Base-by-base conservation (phyloP, 129 eudicot species). In the Silybum marianum region DNA sequence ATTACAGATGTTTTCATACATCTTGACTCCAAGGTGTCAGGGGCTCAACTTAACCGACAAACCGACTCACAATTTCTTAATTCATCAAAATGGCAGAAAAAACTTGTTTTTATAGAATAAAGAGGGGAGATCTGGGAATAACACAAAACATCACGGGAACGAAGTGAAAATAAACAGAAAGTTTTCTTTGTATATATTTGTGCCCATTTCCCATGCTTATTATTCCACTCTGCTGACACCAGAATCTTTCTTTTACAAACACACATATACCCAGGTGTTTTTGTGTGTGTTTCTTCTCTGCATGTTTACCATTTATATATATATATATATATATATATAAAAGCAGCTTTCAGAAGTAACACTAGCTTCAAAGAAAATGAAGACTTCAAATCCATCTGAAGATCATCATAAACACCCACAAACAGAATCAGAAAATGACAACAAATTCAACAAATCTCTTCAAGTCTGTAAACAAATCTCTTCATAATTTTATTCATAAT, bases 401-500 rank as follows among this genome's bases (percentile, higher is more conserved):
- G 69, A 79, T 73, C 34, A 79, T 73, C 34, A 74, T 21, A 76
- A 70, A 42, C 83, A 79, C 71, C 82, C 77, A 54, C 70, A 69
- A 80, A 68, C 51, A 25, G 90, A 85, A 80, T 77, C 80, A 69
- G 91, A 87, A 73, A 88, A 84, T 65, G 83, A 78, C 7, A 82
- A 71, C 58, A 67, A 28, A 19, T 89, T 91, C 81, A 54, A 78
- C 74, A 89, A 86, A 39, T 91, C 96, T 82, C 86, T 91, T 67
- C 87, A 83, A 73, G 96, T 91, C 14, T 71, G 87, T 84, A 10
- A 10, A 4, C 26, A 7, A 30, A 65, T 42, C 70, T 73, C 66
- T 24, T 58, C 21, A 19, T 34, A 70, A 26, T 21, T 46, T 63
- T 71, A 73, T 44, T 32, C 36, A 32, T 44, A n/a, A 60, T 75